phyloP scores from a whole-genome alignment of 2,329 filamentous ascomycete genomes.

The Xylaria sp. region DNA sequence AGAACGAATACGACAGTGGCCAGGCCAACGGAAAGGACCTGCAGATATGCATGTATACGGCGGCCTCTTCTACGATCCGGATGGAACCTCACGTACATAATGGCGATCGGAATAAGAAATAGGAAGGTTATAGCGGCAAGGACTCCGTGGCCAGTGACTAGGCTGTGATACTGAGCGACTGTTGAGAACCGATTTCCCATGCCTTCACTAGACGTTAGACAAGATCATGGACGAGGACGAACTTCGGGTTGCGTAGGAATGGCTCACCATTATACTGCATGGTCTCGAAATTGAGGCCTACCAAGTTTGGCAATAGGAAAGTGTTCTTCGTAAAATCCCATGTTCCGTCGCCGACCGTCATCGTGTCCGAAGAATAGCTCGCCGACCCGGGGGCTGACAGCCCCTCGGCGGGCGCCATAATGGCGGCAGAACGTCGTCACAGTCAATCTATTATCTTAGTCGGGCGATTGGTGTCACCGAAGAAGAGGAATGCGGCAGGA shows the following conservation, averaged over 20 bases:
- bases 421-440: conserved; percentile 54
- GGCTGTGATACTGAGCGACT: conserved; percentile 74
- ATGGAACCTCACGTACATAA: conserved; percentile 79
- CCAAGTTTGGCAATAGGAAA: conserved; percentile 81
- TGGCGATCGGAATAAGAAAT: conserved; percentile 76
- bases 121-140: conserved; percentile 80
- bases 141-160: conserved; percentile 78
- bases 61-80: conserved; percentile 67
- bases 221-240: not conserved
- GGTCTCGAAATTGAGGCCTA: conserved; percentile 81
- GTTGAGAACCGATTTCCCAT: conserved; percentile 84
- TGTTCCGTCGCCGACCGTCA: conserved; percentile 83
- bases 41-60: conserved; percentile 78
- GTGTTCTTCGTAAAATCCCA: conserved; percentile 83
- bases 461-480: conserved; percentile 26
- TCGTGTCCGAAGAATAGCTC: conserved; percentile 77
- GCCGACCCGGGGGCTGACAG: conserved; percentile 78
- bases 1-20: conserved; percentile 78
- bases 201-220: conserved; percentile 58
- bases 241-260: not conserved
- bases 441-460: conserved; percentile 25
- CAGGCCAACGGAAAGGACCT: conserved; percentile 74
- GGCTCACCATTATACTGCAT: conserved; percentile 83
- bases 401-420: conserved; percentile 69
- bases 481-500: conserved; percentile 36